Evolutionary conservation across 2,329 filamentous ascomycete species (phyloP).

Genomic region (Gaeumannomyces sp.): DNA sequence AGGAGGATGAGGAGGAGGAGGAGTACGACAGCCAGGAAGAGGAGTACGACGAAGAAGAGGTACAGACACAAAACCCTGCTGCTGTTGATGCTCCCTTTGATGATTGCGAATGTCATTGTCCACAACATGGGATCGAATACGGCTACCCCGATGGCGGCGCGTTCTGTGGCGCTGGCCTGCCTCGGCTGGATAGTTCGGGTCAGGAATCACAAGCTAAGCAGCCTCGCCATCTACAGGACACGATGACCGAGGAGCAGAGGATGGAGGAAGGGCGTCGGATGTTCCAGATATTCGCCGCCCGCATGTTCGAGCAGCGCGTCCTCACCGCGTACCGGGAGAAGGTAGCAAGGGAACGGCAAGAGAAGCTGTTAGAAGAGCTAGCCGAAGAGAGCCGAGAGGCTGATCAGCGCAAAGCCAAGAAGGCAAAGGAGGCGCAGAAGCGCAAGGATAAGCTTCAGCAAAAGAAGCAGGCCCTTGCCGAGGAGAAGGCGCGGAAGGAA

Average conservation of each 20-base stretch:
- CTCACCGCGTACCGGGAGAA: slow-evolving; percentile 97
- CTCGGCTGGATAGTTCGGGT: slow-evolving; percentile 3
- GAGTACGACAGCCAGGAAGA: slow-evolving; percentile 59
- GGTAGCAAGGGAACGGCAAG: slow-evolving; percentile 85
- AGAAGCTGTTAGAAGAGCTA: slow-evolving; percentile 84
- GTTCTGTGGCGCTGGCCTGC: neutral
- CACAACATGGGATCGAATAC: slow-evolving; percentile 4
- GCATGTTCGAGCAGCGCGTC: slow-evolving; percentile 98
- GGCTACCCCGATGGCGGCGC: neutral
- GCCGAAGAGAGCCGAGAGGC: slow-evolving; percentile 76
- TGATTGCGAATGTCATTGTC: slow-evolving; percentile 8
- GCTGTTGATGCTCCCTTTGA: neutral
- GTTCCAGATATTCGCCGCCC: slow-evolving; percentile 98
- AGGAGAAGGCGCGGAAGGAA: slow-evolving; percentile 82
- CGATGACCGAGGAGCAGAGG: slow-evolving; percentile 95
- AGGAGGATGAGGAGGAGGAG: slow-evolving; percentile 48
- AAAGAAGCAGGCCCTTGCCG: slow-evolving; percentile 83
- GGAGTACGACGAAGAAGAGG: slow-evolving; percentile 76
- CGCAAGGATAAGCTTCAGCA: slow-evolving; percentile 89
- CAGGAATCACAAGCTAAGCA: slow-evolving; percentile 25
- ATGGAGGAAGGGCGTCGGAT: slow-evolving; percentile 98
- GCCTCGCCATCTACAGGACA: slow-evolving; percentile 60
- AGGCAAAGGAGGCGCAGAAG: slow-evolving; percentile 88
- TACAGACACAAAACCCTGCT: slow-evolving; percentile 25
- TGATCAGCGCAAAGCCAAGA: slow-evolving; percentile 81